These are phyloP conservation scores for Camelina sativa DNA, from an alignment of 345 rosid genomes.

Conservation along the genomic window DNA sequence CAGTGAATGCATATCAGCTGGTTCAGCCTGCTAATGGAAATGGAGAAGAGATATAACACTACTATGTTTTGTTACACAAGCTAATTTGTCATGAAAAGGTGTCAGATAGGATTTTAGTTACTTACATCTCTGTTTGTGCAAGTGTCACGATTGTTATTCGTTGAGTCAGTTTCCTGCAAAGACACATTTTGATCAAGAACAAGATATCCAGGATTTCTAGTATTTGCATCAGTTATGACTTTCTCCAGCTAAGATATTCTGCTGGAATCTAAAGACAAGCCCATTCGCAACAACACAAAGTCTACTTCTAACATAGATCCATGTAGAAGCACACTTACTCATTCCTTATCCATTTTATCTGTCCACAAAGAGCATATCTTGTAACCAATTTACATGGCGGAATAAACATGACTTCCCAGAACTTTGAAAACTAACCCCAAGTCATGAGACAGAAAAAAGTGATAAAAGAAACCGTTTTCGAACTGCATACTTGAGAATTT, in stretches of 20 bases:
- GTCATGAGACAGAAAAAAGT: neutral
- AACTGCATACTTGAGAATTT: conserved; percentile 15
- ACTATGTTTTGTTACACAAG: conserved; percentile 34
- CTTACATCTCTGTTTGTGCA: conserved; percentile 68
- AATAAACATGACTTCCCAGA: conserved; percentile 2
- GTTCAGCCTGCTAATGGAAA: conserved; percentile 63
- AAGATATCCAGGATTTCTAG: neutral
- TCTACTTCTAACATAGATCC: neutral
- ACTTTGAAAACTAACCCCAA: neutral
- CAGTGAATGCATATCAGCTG: conserved; percentile 66
- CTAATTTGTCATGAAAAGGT: conserved; percentile 44
- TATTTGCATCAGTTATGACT: conserved; percentile 7
- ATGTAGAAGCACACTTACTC: conserved; percentile 12
- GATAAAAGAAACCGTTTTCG: conserved; percentile 2
- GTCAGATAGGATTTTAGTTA: conserved; percentile 41
- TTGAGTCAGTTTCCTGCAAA: conserved; percentile 73
- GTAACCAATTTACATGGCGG: neutral
- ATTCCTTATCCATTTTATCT: conserved; percentile 19
- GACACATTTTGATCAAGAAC: conserved; percentile 26
- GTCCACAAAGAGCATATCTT: conserved; percentile 7
- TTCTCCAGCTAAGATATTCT: conserved; percentile 19
- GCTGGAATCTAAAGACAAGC: conserved; percentile 13
- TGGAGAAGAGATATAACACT: conserved; percentile 42
- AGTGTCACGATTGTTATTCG: conserved; percentile 51
- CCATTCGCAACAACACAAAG: conserved; percentile 11